phyloP scores from a whole-genome alignment of 139 green algal genomes.

The Chlorokybus atmophyticus region DNA sequence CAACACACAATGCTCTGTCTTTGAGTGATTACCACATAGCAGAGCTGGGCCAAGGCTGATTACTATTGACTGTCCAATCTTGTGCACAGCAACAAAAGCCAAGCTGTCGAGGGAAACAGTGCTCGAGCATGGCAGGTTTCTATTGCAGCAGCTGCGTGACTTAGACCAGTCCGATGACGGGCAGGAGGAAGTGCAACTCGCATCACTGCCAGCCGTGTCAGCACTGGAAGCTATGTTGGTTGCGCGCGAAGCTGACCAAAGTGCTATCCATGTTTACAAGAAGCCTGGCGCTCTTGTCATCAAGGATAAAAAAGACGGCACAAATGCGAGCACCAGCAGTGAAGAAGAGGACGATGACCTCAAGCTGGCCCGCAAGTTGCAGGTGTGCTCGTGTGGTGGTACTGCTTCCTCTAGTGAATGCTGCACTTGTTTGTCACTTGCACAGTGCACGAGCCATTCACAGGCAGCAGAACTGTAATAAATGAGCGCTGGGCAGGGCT shows the following conservation, averaged over 20 bases:
- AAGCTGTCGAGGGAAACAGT: no score
- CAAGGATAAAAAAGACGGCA: slow-evolving; percentile 1
- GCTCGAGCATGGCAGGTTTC: no score
- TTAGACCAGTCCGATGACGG: no score
- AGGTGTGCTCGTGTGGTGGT: not conserved
- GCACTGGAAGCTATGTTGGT: not conserved
- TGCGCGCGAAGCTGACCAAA: not conserved
- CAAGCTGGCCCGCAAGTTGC: not conserved
- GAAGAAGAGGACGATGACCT: not conserved
- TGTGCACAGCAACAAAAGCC: no score
- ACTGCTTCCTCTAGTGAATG: not conserved
- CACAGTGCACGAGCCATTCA: slow-evolving; percentile 4
- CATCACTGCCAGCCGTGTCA: not conserved
- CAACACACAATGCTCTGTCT: no score
- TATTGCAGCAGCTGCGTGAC: no score
- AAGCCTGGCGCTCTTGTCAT: not conserved
- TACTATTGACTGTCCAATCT: no score
- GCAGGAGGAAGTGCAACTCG: slow-evolving; percentile 15
- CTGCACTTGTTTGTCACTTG: not conserved
- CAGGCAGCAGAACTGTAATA: no score
- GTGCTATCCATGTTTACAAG: not conserved
- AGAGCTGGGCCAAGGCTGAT: no score
- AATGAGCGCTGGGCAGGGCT: no score
- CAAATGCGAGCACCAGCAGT: not conserved
- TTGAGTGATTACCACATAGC: no score